Evolutionary conservation across 2,329 filamentous ascomycete species (phyloP).

Genomic region (Aspergillus jensenii): DNA sequence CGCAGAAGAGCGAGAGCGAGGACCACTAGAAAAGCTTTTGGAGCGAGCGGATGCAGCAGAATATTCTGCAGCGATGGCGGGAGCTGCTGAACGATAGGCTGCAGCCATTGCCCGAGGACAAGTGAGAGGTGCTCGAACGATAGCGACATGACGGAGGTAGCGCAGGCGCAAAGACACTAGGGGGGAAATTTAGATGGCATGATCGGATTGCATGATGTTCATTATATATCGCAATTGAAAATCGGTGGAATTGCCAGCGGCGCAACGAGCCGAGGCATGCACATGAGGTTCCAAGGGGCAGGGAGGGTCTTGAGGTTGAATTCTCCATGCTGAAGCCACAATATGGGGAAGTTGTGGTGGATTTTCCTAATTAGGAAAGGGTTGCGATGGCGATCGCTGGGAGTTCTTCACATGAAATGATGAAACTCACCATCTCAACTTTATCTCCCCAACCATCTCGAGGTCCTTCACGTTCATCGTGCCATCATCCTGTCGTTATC

Average conservation of each 20-base stretch:
- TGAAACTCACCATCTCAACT: neutral
- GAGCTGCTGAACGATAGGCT: constrained; percentile 24
- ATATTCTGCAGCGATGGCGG: constrained; percentile 28
- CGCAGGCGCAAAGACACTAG: neutral
- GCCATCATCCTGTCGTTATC: neutral
- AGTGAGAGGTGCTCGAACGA: constrained; percentile 17
- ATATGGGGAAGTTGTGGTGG: constrained; percentile 4
- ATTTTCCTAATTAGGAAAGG: constrained; percentile 10
- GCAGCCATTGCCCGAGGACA: constrained; percentile 25
- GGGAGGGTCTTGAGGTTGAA: constrained; percentile 4
- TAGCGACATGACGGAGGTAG: constrained; percentile 16
- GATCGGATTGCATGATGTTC: neutral
- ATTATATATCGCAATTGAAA: neutral
- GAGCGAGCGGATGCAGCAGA: constrained; percentile 27
- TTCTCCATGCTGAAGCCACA: neutral
- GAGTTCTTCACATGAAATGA: constrained; percentile 3
- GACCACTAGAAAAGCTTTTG: constrained; percentile 26
- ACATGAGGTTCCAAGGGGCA: neutral
- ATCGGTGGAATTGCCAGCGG: neutral
- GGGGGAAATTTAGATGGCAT: neutral
- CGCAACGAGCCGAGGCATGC: neutral
- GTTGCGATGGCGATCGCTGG: constrained; percentile 13
- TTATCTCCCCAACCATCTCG: neutral
- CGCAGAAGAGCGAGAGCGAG: constrained; percentile 26
- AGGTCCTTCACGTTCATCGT: neutral